Evolutionary conservation across 805 yeast species (phyloP).

Genomic region (Kuraishia hungarica): DNA sequence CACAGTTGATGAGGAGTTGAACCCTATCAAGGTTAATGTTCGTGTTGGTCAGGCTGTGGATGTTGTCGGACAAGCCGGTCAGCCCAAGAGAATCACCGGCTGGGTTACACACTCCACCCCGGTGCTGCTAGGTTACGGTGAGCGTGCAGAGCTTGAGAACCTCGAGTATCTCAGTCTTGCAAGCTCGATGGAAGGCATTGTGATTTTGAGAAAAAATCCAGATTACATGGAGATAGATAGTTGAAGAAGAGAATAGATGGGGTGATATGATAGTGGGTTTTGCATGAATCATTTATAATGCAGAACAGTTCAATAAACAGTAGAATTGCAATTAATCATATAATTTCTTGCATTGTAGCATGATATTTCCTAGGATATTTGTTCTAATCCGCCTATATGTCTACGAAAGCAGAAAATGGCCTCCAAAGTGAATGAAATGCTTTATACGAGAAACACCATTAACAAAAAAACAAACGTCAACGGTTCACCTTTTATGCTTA

Average conservation of each 20-base stretch:
- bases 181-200: conserved; percentile 84
- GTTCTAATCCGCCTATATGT: neutral
- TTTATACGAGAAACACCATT: neutral
- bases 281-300: neutral
- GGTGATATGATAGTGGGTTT: too few relatives aligned
- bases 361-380: too few relatives aligned
- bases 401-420: neutral
- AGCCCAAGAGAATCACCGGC: conserved; percentile 97
- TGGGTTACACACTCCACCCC: conserved; percentile 99
- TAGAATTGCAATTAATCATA: neutral
- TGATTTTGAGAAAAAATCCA: conserved; percentile 84
- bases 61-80: conserved; percentile 98
- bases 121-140: conserved; percentile 86
- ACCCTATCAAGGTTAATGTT: conserved; percentile 91
- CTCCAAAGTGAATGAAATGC: too few relatives aligned
- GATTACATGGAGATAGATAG: conserved; percentile 48
- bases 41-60: conserved; percentile 99
- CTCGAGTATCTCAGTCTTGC: conserved; percentile 85
- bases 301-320: neutral
- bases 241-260: neutral
- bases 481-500: neutral
- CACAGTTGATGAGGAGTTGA: conserved; percentile 84
- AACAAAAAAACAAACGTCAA: neutral
- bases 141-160: conserved; percentile 93
- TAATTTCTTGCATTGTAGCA: neutral